These are phyloP conservation scores for Monosporozyma servazzii DNA, from an alignment of 805 yeast genomes.

Conservation along the genomic window DNA sequence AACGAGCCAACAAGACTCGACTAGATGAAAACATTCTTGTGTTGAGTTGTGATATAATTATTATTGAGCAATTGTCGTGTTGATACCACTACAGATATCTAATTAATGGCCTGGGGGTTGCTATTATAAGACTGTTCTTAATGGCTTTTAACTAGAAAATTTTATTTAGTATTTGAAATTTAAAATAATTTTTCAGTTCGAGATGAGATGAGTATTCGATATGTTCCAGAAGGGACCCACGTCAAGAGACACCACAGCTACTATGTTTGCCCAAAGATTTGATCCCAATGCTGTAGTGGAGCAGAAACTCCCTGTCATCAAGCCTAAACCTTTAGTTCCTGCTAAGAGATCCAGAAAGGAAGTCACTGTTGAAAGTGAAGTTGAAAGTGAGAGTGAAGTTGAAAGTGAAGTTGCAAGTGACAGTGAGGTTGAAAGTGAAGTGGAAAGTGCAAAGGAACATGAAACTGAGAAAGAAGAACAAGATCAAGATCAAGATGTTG, in stretches of 20 bases:
- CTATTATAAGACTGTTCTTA: no score
- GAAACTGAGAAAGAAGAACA: constrained; percentile 6
- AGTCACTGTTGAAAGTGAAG: constrained; percentile 8
- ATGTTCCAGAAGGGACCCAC: no score
- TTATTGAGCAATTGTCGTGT: no score
- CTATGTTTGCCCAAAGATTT: constrained; percentile 58
- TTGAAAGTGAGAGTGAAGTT: constrained; percentile 9
- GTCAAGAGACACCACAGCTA: no score
- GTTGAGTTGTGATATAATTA: neutral
- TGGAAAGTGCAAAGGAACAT: constrained; percentile 8
- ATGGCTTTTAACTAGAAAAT: no score
- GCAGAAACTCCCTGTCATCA: neutral
- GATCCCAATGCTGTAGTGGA: constrained; percentile 35
- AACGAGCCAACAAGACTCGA: constrained; percentile 34
- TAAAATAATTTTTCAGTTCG: neutral
- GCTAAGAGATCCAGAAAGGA: constrained; percentile 17
- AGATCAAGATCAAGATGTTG: constrained; percentile 5
- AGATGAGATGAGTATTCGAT: neutral
- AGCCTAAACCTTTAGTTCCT: constrained; percentile 8
- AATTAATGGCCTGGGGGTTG: no score
- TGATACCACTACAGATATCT: no score
- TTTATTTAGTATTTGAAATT: constrained; percentile 8
- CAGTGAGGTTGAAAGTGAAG: constrained; percentile 11
- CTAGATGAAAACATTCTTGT: constrained; percentile 9
- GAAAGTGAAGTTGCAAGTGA: constrained; percentile 6